These are phyloP conservation scores for Pythium oligandrum DNA, from an alignment of 352 stramenopile genomes.

Conservation along the genomic window DNA sequence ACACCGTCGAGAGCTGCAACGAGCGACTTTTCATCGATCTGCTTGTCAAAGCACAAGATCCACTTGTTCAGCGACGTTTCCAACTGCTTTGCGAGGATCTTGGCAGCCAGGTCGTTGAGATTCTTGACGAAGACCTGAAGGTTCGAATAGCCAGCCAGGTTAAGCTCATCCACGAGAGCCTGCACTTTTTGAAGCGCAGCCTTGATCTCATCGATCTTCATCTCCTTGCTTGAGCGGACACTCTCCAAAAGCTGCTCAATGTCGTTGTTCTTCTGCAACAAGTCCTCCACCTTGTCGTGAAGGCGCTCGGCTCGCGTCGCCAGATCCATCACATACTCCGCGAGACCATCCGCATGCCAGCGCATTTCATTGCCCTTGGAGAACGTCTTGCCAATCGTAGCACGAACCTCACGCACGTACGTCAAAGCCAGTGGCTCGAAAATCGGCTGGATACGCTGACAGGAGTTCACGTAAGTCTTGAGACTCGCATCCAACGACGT, in stretches of 20 bases:
- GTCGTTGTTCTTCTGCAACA: constrained; percentile 90
- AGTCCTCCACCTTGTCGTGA: constrained; percentile 97
- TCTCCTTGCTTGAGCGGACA: constrained; percentile 57
- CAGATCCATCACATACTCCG: constrained; percentile 85
- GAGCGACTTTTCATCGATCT: constrained; percentile 59
- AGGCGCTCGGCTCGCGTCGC: constrained; percentile 93
- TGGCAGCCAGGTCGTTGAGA: constrained; percentile 85
- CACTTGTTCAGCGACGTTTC: constrained; percentile 57
- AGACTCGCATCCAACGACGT: constrained; percentile 97
- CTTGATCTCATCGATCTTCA: constrained; percentile 39
- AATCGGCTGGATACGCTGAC: constrained; percentile 74
- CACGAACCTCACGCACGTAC: constrained; percentile 79
- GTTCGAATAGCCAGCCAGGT: constrained; percentile 92
- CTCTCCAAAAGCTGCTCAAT: constrained; percentile 90
- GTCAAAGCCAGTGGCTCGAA: constrained; percentile 72
- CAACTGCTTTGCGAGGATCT: constrained; percentile 81
- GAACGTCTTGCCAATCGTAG: constrained; percentile 87
- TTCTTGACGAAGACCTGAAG: constrained; percentile 90
- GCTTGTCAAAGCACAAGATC: constrained; percentile 59
- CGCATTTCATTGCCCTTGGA: constrained; percentile 86
- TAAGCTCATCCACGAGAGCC: constrained; percentile 92
- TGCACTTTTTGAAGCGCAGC: constrained; percentile 86
- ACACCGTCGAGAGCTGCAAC: constrained; percentile 38
- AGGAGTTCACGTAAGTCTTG: constrained; percentile 89
- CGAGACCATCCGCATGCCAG: constrained; percentile 84